Conservation (phyloP, 2,329 filamentous ascomycete species). For the Nannizzia gypsea region DNA sequence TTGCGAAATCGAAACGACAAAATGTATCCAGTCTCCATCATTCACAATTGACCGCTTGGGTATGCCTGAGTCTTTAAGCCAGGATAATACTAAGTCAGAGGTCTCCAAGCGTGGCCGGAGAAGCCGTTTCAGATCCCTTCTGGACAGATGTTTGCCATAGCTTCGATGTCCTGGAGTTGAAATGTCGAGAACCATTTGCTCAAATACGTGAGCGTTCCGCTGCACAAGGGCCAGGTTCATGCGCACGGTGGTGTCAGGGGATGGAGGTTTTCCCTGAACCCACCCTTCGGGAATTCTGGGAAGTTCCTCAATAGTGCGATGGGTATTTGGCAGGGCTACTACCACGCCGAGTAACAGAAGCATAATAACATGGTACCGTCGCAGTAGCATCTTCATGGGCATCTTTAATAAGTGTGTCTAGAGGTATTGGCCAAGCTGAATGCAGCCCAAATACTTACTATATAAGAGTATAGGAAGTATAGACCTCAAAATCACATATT, state of each 20-base stretch:
- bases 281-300: conserved; percentile 25
- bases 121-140: conserved; percentile 45
- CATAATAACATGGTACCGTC: neutral
- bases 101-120: conserved; percentile 42
- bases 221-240: conserved; percentile 42
- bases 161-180: conserved; percentile 47
- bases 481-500: neutral
- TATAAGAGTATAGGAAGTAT: neutral
- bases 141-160: conserved; percentile 53
- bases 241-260: conserved; percentile 32
- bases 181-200: conserved; percentile 48
- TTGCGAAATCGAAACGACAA: conserved; percentile 22
- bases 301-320: conserved; percentile 21
- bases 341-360: neutral
- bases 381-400: neutral
- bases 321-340: neutral
- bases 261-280: conserved; percentile 19
- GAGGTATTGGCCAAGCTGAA: neutral
- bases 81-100: conserved; percentile 40
- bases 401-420: neutral
- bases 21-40: conserved; percentile 50
- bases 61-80: conserved; percentile 45
- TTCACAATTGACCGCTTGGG: conserved; percentile 36
- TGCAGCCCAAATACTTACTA: neutral
- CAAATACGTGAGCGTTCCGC: conserved; percentile 41